A percentile compares a stretch with the other conserved stretches of the same genome.
Evolutionary conservation across 352 stramenopile genomes (phyloP).

Genomic region (Phytophthora multivora): DNA sequence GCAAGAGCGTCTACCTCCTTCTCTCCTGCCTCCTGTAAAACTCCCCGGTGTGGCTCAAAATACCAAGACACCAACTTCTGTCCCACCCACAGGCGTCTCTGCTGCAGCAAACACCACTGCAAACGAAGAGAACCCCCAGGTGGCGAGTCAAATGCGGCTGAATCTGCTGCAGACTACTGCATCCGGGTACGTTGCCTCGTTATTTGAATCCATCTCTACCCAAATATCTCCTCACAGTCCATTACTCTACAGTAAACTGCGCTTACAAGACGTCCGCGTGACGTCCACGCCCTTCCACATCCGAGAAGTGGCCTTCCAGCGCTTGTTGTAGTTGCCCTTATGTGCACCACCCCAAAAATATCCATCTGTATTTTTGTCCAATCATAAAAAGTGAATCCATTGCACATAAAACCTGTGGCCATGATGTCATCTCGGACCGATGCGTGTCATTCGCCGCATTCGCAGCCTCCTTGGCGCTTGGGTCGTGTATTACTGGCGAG

Average conservation of each 20-base stretch:
- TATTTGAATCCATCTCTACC: neutral
- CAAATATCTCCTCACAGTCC: conserved; percentile 18
- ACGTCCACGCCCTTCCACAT: conserved; percentile 67
- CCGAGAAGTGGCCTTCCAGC: conserved; percentile 72
- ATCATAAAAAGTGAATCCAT: conserved; percentile 25
- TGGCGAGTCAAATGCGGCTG: conserved; percentile 30
- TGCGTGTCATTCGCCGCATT: conserved; percentile 36
- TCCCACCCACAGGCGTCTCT: conserved; percentile 17
- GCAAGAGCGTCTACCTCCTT: conserved; percentile 43
- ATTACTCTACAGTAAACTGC: conserved; percentile 34
- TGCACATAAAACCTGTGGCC: conserved; percentile 24
- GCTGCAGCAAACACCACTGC: conserved; percentile 10
- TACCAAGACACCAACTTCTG: conserved; percentile 7
- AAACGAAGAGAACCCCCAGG: conserved; percentile 14
- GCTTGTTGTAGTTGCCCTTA: conserved; percentile 21
- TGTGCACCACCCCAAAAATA: conserved; percentile 14
- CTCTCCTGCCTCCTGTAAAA: conserved; percentile 32
- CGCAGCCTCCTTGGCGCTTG: conserved; percentile 14
- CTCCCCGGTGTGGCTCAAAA: conserved; percentile 4
- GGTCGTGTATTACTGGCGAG: conserved; percentile 22
- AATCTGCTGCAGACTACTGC: conserved; percentile 55
- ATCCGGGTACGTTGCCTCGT: conserved; percentile 49
- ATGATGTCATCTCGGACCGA: conserved; percentile 15
- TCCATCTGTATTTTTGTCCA: conserved; percentile 26
- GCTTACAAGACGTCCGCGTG: conserved; percentile 58